Base-by-base conservation (phyloP, 176 grass and related monocot genomes). In the Zea luxurians region DNA sequence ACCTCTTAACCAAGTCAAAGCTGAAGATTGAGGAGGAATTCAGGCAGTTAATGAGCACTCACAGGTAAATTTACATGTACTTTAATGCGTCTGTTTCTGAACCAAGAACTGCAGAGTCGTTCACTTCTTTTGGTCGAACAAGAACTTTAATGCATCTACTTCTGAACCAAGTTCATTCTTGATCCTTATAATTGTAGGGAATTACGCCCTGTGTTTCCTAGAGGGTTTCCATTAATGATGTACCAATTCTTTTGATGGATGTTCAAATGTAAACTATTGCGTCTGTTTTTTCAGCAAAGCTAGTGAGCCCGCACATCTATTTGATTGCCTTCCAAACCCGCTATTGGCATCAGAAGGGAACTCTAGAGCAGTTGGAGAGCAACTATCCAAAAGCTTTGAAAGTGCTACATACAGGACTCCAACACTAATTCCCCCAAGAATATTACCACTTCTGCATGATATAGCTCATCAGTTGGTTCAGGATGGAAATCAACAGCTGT, bases 21-120 rank as follows among this genome's bases (percentile, higher is more conserved):
- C 52, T 72, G 13, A 93, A 80, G 87, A 81, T 93, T 21, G 94
- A 93, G 53, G 89, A 86, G 68, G 87, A 93, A 80, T 97, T 97
- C 69, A 89, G 13, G 52, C 73, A 93, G 53, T 66, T 97, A 72
- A 83, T 93, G 79, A 50, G 7, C 68, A 80, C 44, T 72, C 84
- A 88, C 87, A 93, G 91, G 93, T 97, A 70, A 8, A 69, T 37
- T 64, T 86, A 1, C 68, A 65, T 68, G 11, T 18, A 18, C 17
- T 18, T 57, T 55, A 27, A 27, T 27, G 27, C 27, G 27, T 27
- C 27, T 27, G 27, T 27, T 27, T 27, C 27, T 27, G 27, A 27
- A 27, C 27, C 27, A 27, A 27, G 27, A 27, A 27, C 17, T 18
- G 53, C 6, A 57, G 53, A 57, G 7, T 57, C 17, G 18, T 57